Conservation (phyloP, 2,329 filamentous ascomycete genomes). For the Stagonosporopsis cucurbitacearum region DNA sequence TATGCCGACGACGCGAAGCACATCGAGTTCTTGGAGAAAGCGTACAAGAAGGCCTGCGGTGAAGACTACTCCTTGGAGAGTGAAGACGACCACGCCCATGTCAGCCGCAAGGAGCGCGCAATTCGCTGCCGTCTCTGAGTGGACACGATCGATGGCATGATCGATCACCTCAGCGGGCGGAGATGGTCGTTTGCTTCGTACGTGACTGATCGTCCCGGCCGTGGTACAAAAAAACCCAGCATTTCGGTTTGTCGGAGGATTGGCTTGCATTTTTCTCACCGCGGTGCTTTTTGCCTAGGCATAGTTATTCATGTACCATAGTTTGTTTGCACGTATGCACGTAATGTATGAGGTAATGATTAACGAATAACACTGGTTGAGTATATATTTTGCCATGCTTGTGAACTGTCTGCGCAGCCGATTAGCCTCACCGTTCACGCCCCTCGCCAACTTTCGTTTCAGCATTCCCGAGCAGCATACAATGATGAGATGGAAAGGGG, state of each 20-base stretch:
- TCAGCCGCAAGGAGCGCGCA: background rate
- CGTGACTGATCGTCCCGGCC: conserved; percentile 6
- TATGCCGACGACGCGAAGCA: conserved; percentile 37
- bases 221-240: conserved; percentile 18
- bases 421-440: conserved; percentile 8
- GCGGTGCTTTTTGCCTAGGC: conserved; percentile 22
- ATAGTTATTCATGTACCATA: conserved; percentile 35
- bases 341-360: conserved; percentile 38
- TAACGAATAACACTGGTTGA: conserved; percentile 7
- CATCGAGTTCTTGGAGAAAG: conserved; percentile 37
- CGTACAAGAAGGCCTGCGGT: conserved; percentile 28
- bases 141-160: background rate
- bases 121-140: conserved; percentile 17
- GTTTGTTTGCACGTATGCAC: conserved; percentile 22
- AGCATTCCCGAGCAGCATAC: conserved; percentile 15
- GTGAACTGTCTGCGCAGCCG: background rate
- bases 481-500: conserved; percentile 13
- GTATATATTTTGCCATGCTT: background rate
- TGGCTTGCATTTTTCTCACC: conserved; percentile 19
- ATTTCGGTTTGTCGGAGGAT: conserved; percentile 24
- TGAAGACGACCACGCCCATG: conserved; percentile 15
- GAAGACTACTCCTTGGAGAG: conserved; percentile 21
- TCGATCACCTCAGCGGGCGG: conserved; percentile 9
- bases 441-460: conserved; percentile 7
- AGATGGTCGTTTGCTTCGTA: background rate